Evolutionary conservation across 108 stramenopile genomes (phyloP), one percentile per base, ranked within the genome.

Genomic region (Nannochloropsis gaditana): DNA sequence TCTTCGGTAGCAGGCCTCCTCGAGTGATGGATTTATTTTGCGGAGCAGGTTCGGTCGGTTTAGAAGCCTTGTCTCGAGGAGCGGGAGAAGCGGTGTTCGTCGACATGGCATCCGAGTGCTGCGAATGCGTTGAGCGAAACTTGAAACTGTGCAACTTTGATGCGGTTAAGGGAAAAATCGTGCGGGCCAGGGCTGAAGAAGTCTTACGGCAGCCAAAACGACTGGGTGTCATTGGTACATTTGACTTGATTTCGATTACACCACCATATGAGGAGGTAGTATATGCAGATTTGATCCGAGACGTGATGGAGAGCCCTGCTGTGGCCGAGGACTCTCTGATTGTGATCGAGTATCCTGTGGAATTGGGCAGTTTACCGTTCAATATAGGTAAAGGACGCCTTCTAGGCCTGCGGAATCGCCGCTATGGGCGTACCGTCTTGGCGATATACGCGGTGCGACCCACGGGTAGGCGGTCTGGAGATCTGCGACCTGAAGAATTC

Each of bases 191-290:
- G 45, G 89, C 84, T 0, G 42, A 86, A 50, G 88, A 90, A 17
- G 89, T 87, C 21, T 84, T 90, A 83, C 45, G 44, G 43, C 31
- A 83, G 45, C 90, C 90, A 41, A 79, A 82, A 43, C 47, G 19
- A 17, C 84, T 79, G 45, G 90, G 89, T 2, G 44, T 86, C 9
- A 50, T 83, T 11, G 45, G 84, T 42, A 86, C 89, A 42, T 92
- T 88, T 82, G 93, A 97, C 80, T 83, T 98, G 44, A 89, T 98
- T 2, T 95, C 95, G 9, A 90, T 98, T 21, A 96, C 96, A 85
- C 97, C 97, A 41, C 97, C 97, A 3, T 98, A 98, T 84, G 96
- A 96, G 87, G 97, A 98, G 91, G 93, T 98, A 79, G 93, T 94
- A 11, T 98, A 98, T 87, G 94, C 91, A 44, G 96, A 96, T 84